Evolutionary conservation across 2,329 filamentous ascomycete genomes (phyloP).

Genomic region (Colletotrichum paranaense): DNA sequence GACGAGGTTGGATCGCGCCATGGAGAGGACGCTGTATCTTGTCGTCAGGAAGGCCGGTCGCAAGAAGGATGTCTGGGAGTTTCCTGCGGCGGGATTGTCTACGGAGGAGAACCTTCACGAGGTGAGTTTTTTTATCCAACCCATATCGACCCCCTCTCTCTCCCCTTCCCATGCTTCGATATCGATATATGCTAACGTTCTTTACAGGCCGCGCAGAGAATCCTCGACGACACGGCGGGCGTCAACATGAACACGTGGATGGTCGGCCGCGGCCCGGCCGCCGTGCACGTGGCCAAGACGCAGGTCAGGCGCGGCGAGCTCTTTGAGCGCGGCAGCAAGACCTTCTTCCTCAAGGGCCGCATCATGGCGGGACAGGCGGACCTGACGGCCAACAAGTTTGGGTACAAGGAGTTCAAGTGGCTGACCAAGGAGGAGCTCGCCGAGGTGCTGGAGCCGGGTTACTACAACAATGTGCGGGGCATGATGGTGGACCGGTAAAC

Average conservation of each 20-base stretch:
- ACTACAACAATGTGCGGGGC: conserved; percentile 81
- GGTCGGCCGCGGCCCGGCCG: conserved; percentile 89
- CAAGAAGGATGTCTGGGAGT: conserved; percentile 79
- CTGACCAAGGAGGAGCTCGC: conserved; percentile 88
- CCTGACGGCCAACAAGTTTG: conserved; percentile 76
- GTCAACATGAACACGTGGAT: conserved; percentile 99
- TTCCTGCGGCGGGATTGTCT: conserved; percentile 78
- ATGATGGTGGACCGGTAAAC: conserved; percentile 83
- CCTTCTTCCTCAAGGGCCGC: conserved; percentile 94
- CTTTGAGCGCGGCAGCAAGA: conserved; percentile 75
- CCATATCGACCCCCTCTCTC: too few species aligned
- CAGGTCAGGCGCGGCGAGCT: conserved; percentile 52
- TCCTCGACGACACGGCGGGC: conserved; percentile 81
- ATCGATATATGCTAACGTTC: too few species aligned
- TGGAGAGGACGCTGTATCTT: conserved; percentile 88
- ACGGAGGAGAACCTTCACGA: conserved; percentile 82
- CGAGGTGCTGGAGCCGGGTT: conserved; percentile 71
- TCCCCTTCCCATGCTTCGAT: too few species aligned
- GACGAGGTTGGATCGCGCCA: conserved; percentile 80
- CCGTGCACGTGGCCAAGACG: conserved; percentile 75
- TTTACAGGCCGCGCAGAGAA: conserved; percentile 77
- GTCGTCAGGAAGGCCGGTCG: conserved; percentile 72
- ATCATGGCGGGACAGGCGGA: conserved; percentile 98
- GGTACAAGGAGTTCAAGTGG: conserved; percentile 90
- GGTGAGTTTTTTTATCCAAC: conserved; percentile 59